Conservation (phyloP, 73 alveolate genomes). For the Breviolum minutum region DNA sequence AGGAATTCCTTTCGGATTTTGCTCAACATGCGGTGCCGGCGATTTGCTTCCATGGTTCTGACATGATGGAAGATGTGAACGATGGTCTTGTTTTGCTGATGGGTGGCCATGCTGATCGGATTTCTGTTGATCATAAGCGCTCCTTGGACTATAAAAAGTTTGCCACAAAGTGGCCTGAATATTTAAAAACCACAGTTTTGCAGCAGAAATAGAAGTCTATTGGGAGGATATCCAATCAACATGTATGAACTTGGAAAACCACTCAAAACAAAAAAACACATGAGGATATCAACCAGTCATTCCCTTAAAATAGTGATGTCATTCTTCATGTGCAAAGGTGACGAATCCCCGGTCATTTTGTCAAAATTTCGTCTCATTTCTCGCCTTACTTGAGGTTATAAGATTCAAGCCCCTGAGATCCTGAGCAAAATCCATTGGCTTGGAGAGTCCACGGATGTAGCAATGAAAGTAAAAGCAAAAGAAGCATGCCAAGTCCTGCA, state of each 20-base stretch:
- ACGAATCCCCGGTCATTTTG: too few relatives aligned
- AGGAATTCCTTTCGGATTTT: slow-evolving; percentile 51
- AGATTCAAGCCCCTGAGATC: slow-evolving; percentile 58
- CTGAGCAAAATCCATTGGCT: slow-evolving; percentile 64
- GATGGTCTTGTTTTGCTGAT: slow-evolving; percentile 43
- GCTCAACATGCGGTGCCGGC: slow-evolving; percentile 41
- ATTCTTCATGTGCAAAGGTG: too few relatives aligned
- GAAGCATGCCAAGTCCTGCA: slow-evolving; percentile 58
- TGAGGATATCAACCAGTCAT: not conserved
- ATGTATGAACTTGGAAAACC: not conserved
- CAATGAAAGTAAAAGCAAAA: slow-evolving; percentile 53
- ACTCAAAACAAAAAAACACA: too few relatives aligned
- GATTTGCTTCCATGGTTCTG: slow-evolving; percentile 45
- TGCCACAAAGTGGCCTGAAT: too few relatives aligned
- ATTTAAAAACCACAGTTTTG: too few relatives aligned
- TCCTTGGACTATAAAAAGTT: not conserved
- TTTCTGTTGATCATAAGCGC: slow-evolving; percentile 19
- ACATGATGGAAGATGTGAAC: slow-evolving; percentile 1
- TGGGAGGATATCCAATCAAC: not conserved
- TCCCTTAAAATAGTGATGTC: not conserved
- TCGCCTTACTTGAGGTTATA: not conserved
- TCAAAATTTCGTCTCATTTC: not conserved
- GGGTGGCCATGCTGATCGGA: slow-evolving; percentile 30
- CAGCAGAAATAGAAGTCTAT: not conserved
- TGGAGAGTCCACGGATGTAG: slow-evolving; percentile 41